Percentiles rank a stretch among this genome's conserved stretches.
These are phyloP conservation scores for Aspergillus egyptiacus DNA, from an alignment of 495 filamentous ascomycete species.

Conservation along the genomic window DNA sequence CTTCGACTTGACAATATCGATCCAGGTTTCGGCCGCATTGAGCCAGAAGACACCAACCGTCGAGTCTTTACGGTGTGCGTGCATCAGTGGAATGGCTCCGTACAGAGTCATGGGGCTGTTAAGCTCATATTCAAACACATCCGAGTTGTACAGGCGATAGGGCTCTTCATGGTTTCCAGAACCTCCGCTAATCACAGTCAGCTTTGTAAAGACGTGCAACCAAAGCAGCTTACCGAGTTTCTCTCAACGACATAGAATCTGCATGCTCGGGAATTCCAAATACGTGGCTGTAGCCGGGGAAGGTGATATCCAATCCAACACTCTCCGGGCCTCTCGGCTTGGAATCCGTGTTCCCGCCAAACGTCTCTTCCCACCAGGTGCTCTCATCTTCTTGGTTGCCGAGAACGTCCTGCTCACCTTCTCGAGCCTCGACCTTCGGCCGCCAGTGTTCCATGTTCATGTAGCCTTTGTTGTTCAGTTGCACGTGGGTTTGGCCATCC, in stretches of 20 bases:
- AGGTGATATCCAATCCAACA: constrained; percentile 82
- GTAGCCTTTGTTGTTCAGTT: constrained; percentile 79
- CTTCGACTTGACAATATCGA: constrained; percentile 82
- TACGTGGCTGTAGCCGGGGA: constrained; percentile 85
- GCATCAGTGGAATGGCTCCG: constrained; percentile 92
- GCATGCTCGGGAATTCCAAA: constrained; percentile 95
- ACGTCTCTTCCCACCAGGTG: constrained; percentile 96
- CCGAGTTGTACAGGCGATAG: constrained; percentile 93
- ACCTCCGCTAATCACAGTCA: constrained; percentile 53
- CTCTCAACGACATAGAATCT: constrained; percentile 76
- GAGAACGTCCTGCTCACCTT: constrained; percentile 36
- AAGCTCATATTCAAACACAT: constrained; percentile 96
- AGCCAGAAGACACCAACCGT: constrained; percentile 98
- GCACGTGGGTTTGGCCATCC: constrained; percentile 74
- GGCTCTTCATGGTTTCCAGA: constrained; percentile 79
- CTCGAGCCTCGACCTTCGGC: constrained; percentile 67
- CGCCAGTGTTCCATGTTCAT: constrained; percentile 96
- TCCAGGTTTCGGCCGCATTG: constrained; percentile 95
- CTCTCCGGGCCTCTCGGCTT: constrained; percentile 90
- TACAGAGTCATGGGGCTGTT: constrained; percentile 99
- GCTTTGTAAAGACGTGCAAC: not conserved
- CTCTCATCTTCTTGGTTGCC: constrained; percentile 60
- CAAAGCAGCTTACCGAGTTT: constrained; percentile 58
- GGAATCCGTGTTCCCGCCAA: constrained; percentile 87
- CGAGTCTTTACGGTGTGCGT: constrained; percentile 87